Percentiles rank a stretch among this genome's conserved stretches.
Evolutionary conservation across 306 rosid species (phyloP).

Genomic region (Abrus pulchellus): DNA sequence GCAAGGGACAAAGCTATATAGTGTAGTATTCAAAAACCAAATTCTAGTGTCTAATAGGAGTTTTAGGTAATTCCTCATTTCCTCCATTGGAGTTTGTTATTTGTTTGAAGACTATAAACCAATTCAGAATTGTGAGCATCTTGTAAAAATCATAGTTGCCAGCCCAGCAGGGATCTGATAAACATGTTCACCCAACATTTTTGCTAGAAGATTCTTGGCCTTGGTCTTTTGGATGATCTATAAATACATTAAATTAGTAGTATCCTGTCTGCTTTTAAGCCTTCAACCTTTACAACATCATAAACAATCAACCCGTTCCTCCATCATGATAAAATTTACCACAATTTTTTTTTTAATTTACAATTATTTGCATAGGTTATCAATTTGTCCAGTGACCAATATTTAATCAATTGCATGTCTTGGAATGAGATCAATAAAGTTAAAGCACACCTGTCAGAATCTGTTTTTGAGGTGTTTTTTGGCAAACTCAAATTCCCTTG

Average conservation of each 20-base stretch:
- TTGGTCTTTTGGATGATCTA: conserved; percentile 21
- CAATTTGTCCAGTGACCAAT: conserved; percentile 31
- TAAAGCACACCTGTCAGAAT: conserved; percentile 66
- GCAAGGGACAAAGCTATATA: conserved; percentile 12
- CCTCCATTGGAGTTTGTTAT: conserved; percentile 7
- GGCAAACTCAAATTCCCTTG: conserved; percentile 46
- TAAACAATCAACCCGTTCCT: background rate
- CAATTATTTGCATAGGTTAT: conserved; percentile 17
- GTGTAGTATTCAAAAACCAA: background rate
- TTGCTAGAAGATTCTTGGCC: conserved; percentile 1
- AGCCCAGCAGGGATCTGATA: background rate
- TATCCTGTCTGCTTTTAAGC: conserved; percentile 14
- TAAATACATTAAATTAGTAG: conserved; percentile 14
- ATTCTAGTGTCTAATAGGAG: conserved; percentile 11
- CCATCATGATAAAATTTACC: conserved; percentile 29
- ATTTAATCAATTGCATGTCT: conserved; percentile 25
- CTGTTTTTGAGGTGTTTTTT: conserved; percentile 51
- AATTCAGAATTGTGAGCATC: background rate
- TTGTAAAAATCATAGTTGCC: conserved; percentile 2
- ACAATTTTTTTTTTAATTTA: background rate
- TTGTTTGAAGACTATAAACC: conserved; percentile 23
- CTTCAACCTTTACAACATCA: conserved; percentile 9
- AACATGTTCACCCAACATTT: background rate
- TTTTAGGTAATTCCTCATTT: background rate
- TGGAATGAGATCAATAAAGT: background rate